These are phyloP conservation scores for Globisporangium spiculum DNA, from an alignment of 352 stramenopile genomes.

Conservation along the genomic window DNA sequence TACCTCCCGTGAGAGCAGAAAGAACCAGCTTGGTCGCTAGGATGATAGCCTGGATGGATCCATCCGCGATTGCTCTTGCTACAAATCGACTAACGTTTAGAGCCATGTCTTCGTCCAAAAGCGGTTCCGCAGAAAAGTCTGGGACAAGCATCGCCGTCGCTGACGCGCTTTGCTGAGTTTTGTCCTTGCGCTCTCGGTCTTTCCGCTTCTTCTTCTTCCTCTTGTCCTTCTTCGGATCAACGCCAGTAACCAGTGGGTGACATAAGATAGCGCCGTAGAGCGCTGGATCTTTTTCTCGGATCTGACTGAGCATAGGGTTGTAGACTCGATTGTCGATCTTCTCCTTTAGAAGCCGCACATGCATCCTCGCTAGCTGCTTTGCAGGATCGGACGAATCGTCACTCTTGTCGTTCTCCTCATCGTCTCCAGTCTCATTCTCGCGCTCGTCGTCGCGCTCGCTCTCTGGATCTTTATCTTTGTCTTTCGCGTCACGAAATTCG, in stretches of 20 bases:
- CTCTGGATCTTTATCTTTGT: conserved; percentile 69
- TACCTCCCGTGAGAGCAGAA: conserved; percentile 32
- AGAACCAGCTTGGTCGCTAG: conserved; percentile 72
- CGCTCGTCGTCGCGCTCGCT: conserved; percentile 66
- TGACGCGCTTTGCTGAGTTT: conserved; percentile 30
- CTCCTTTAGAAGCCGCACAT: conserved; percentile 59
- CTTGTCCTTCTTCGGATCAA: conserved; percentile 78
- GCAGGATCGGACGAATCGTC: conserved; percentile 43
- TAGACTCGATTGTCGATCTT: conserved; percentile 78
- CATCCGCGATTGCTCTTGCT: conserved; percentile 69
- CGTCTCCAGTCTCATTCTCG: conserved; percentile 47
- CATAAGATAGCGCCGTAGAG: conserved; percentile 84
- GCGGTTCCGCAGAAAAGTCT: conserved; percentile 57
- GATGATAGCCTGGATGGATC: conserved; percentile 69
- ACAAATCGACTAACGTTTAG: conserved; percentile 76
- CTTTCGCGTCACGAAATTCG: conserved; percentile 66
- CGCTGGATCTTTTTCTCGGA: conserved; percentile 76
- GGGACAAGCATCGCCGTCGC: conserved; percentile 61
- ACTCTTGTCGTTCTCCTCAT: conserved; percentile 52
- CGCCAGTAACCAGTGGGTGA: conserved; percentile 76
- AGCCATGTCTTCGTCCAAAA: conserved; percentile 52
- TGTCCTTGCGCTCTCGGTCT: conserved; percentile 78
- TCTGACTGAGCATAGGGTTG: conserved; percentile 68
- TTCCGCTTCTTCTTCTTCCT: conserved; percentile 86
- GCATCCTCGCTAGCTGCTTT: conserved; percentile 39